phyloP scores from a whole-genome alignment of 1,139 yeast genomes.

The Diutina mesorugosa region DNA sequence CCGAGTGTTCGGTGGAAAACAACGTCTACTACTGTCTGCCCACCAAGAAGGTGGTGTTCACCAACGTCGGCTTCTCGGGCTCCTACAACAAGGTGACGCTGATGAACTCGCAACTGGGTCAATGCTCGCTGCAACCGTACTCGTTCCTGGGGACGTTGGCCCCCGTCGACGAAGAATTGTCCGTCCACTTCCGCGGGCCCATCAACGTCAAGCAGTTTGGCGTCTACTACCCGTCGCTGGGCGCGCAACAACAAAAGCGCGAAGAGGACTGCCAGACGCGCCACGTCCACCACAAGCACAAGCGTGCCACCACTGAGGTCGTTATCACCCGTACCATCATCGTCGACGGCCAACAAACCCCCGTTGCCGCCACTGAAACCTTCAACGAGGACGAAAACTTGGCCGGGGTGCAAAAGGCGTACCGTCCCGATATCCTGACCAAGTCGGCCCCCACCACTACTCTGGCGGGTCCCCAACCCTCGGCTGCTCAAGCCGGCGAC shows the following conservation, averaged over 20 bases:
- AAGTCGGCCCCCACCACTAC: constrained; percentile 3
- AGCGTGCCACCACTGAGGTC: constrained; percentile 6
- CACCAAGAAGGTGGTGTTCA: constrained; percentile 41
- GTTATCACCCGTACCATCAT: constrained; percentile 52
- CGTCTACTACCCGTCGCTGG: constrained; percentile 30
- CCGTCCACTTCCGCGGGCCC: constrained; percentile 95
- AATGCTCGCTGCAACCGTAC: constrained; percentile 32
- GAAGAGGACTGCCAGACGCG: constrained; percentile 29
- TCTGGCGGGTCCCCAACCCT: constrained; percentile 1
- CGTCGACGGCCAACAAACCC: constrained; percentile 44
- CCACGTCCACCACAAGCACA: constrained; percentile 42
- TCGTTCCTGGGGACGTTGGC: constrained; percentile 58
- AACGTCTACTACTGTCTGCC: constrained; percentile 80
- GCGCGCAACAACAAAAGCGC: constrained; percentile 29
- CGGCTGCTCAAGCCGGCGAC: constrained; percentile 10
- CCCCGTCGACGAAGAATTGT: constrained; percentile 79
- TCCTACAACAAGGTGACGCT: constrained; percentile 60
- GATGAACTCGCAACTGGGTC: constrained; percentile 38
- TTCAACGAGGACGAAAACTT: background rate
- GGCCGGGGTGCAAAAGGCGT: background rate
- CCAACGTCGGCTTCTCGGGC: constrained; percentile 67
- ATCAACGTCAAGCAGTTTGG: constrained; percentile 69
- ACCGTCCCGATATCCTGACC: constrained; percentile 3
- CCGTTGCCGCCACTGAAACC: constrained; percentile 8
- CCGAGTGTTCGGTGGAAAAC: constrained; percentile 29